A percentile compares a stretch with the other conserved stretches of the same genome.
Evolutionary conservation across 805 yeast species (phyloP).

Genomic region (Yarrowia sp.): DNA sequence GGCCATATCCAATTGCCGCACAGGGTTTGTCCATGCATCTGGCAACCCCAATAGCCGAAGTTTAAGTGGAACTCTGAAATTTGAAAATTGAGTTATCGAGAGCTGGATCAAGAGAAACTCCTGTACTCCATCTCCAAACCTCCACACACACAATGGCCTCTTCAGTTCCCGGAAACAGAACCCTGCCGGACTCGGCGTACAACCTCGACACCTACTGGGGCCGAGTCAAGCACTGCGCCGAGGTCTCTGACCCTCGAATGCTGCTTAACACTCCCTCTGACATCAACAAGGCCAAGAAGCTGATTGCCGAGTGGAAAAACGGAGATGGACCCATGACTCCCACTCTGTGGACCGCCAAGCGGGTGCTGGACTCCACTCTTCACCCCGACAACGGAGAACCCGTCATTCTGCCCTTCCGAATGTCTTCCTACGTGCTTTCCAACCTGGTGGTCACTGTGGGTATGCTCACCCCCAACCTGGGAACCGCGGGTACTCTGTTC

Average conservation of each 20-base stretch:
- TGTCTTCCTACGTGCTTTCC: constrained; percentile 94
- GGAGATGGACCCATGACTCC: constrained; percentile 77
- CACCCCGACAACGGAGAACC: constrained; percentile 98
- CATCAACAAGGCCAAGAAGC: constrained; percentile 66
- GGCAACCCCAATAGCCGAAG: constrained; percentile 31
- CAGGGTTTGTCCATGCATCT: constrained; percentile 19
- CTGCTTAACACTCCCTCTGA: constrained; percentile 72
- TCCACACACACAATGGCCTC: constrained; percentile 73
- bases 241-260: constrained; percentile 91
- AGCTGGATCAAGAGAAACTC: constrained; percentile 9
- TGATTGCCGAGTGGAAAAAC: constrained; percentile 74
- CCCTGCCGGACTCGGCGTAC: constrained; percentile 79
- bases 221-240: constrained; percentile 92
- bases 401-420: constrained; percentile 90
- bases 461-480: constrained; percentile 94
- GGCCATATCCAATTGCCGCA: constrained; percentile 7
- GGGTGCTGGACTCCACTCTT: constrained; percentile 84
- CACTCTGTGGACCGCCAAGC: constrained; percentile 87
- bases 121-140: background rate
- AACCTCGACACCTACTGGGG: constrained; percentile 90
- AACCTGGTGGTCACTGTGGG: constrained; percentile 96
- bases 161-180: constrained; percentile 79
- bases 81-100: constrained; percentile 23
- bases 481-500: constrained; percentile 87
- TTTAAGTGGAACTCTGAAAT: constrained; percentile 20